phyloP scores from a whole-genome alignment of 2,329 filamentous ascomycete species.

The Colletotrichum spinosum region DNA sequence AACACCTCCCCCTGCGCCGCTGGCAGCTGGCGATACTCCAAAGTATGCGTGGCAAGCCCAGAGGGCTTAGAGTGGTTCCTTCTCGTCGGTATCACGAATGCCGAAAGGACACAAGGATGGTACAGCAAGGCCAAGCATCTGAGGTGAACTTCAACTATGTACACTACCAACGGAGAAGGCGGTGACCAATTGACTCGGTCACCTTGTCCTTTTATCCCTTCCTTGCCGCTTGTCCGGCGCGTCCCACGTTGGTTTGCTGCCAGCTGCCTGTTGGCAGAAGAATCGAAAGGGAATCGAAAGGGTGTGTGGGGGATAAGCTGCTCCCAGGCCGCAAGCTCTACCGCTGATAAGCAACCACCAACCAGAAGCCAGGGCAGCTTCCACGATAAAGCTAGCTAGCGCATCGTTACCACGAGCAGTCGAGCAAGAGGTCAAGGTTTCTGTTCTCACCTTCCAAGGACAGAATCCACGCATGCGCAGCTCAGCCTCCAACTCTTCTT shows the following conservation, averaged over 20 bases:
- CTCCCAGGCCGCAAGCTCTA: constrained; percentile 27
- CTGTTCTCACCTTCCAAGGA: no score
- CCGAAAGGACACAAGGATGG: constrained; percentile 8
- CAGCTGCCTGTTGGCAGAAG: neutral
- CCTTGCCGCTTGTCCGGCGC: constrained; percentile 3
- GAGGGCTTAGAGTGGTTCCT: neutral
- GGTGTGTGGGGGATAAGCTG: constrained; percentile 34
- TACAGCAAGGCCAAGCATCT: neutral
- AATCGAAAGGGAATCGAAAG: neutral
- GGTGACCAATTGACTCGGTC: constrained; percentile 5
- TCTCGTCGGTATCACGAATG: constrained; percentile 19
- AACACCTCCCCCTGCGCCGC: constrained; percentile 27
- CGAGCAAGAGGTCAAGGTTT: neutral
- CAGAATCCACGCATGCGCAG: no score
- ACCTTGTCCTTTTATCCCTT: constrained; percentile 15
- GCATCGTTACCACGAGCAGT: constrained; percentile 17
- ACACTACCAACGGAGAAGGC: constrained; percentile 7
- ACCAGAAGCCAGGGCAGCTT: constrained; percentile 22
- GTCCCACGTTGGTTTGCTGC: no score
- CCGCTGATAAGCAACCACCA: constrained; percentile 30
- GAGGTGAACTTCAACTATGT: no score
- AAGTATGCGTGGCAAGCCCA: no score
- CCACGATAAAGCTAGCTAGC: constrained; percentile 33
- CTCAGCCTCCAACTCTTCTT: no score
- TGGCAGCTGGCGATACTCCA: constrained; percentile 13